Evolutionary conservation across 805 yeast genomes (phyloP), one percentile per base, ranked within the genome.

Genomic region (Candida peoriensis): DNA sequence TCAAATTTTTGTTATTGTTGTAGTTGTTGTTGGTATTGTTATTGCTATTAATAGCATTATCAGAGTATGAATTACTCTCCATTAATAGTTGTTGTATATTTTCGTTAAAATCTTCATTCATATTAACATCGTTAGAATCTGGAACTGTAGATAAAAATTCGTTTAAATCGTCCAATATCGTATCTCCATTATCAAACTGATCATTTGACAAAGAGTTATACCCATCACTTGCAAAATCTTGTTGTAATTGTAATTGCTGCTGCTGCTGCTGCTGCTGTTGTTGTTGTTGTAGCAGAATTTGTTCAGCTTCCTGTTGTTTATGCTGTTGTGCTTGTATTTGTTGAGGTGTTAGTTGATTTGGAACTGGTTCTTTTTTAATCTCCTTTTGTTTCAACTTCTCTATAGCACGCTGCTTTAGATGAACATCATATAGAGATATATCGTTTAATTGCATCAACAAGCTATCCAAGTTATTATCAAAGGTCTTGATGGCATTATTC

Each of bases 51-150:
- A 20, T n/a, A 20, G 29, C 28, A 13, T 21, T 23, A 13, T 33
- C 33, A n/a, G 30, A 29, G 32, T 37, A 36, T 12, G 39, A 37
- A 26, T 28, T 28, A 17, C 33, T 37, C 30, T 49, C 50, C 46
- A 47, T 48, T 23, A 52, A 16, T 30, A 50, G 24, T n/a, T 48
- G 47, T 16, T 38, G 47, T 12, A 41, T 46, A 32, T 46, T 47
- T 11, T 48, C 54, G 26, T 44, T 44, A 25, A 43, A 50, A 12
- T 45, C 46, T n/a, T 42, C 44, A 31, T 34, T 21, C 36, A 58
- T 44, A 18, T 47, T 54, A 23, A 55, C 38, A 14, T 56, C 63
- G 6, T 49, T 39, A 24, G 55, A 46, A 34, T 61, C 68, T 23
- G 58, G 55, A 4, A 52, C 53, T 8, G 47, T 44, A 8, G 54